Conservation (phyloP, 257 asterid species). For the Forsythia viridissima region DNA sequence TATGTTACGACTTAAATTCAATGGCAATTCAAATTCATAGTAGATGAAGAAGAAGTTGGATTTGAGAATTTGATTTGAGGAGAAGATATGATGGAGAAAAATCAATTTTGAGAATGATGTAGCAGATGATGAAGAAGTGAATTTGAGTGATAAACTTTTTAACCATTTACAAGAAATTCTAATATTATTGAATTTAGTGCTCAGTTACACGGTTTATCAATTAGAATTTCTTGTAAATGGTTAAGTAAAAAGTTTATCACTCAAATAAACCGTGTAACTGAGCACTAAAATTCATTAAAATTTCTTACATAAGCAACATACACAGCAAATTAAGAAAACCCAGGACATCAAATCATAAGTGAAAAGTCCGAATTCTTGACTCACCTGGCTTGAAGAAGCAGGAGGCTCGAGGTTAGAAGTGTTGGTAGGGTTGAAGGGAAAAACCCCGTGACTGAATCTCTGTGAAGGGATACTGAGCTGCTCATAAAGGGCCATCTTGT, state of each 20-base stretch:
- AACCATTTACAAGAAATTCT: not conserved
- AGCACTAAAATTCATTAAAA: not conserved
- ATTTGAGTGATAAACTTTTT: not conserved
- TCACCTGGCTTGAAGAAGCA: slow-evolving; percentile 58
- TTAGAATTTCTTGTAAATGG: too few species aligned
- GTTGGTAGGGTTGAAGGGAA: slow-evolving; percentile 27
- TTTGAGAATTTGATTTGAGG: too few species aligned
- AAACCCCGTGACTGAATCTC: slow-evolving; percentile 38
- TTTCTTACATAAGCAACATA: not conserved
- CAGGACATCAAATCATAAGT: not conserved
- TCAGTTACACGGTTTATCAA: too few species aligned
- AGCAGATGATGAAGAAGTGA: too few species aligned
- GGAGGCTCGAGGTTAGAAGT: slow-evolving; percentile 39
- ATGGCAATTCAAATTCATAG: too few species aligned
- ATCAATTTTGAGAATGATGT: too few species aligned
- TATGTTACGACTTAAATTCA: too few species aligned
- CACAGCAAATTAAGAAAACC: not conserved
- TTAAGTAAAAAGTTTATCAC: too few species aligned
- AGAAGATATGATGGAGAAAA: too few species aligned
- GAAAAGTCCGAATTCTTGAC: not conserved
- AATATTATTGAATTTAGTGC: too few species aligned
- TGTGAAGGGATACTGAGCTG: slow-evolving; percentile 92
- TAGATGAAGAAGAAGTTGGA: too few species aligned
- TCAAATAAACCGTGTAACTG: not conserved
- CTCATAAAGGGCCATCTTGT: slow-evolving; percentile 97